A percentile compares a stretch with the other conserved stretches of the same genome.
These are phyloP conservation scores for Tulasnella sp. DNA, from an alignment of 768 basidiomycete genomes.

Conservation along the genomic window DNA sequence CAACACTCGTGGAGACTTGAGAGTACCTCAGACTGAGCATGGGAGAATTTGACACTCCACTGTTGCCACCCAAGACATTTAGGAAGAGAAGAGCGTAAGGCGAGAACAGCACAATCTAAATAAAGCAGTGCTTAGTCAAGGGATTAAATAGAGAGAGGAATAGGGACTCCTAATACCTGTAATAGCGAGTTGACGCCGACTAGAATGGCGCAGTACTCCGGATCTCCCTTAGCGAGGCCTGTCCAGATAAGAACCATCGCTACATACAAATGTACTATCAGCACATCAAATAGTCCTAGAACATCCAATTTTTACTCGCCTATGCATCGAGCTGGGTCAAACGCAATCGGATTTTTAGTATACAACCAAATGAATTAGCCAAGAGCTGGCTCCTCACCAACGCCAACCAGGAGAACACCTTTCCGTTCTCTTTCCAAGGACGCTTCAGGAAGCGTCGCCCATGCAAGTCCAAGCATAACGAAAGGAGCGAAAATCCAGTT, in stretches of 20 bases:
- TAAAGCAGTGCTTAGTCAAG: neutral
- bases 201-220: conserved; percentile 65
- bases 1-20: conserved; percentile 51
- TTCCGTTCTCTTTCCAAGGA: conserved; percentile 54
- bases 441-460: conserved; percentile 70
- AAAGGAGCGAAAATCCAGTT: conserved; percentile 79
- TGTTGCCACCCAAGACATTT: conserved; percentile 48
- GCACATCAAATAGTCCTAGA: neutral
- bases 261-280: conserved; percentile 23
- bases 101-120: conserved; percentile 54
- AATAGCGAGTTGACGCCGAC: conserved; percentile 72
- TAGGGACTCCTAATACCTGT: conserved; percentile 31
- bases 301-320: too few species aligned
- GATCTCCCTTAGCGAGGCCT: conserved; percentile 55
- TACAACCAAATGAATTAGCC: neutral
- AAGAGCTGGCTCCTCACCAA: conserved; percentile 35
- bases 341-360: neutral
- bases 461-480: conserved; percentile 75
- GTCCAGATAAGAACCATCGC: conserved; percentile 82
- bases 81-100: conserved; percentile 67
- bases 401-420: conserved; percentile 74
- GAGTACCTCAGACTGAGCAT: conserved; percentile 44
- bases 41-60: conserved; percentile 22
- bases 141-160: neutral
- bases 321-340: conserved; percentile 12